Evolutionary conservation across 768 basidiomycete genomes (phyloP).

Genomic region (Sarcodon sp.): DNA sequence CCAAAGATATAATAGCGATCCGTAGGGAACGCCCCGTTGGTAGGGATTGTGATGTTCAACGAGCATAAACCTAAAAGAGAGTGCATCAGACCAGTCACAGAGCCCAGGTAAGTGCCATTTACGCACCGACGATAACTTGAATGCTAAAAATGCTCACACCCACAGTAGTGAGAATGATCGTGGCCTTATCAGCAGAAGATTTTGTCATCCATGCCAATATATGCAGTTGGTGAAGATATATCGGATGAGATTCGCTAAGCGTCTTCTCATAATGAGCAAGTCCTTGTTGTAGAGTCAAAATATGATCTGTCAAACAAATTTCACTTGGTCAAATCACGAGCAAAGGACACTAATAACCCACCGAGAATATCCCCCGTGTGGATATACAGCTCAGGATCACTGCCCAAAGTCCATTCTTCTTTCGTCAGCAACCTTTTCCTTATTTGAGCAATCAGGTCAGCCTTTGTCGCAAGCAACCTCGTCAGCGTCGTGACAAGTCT

Average conservation of each 20-base stretch:
- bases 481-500: slow-evolving; percentile 69
- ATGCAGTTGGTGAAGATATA: slow-evolving; percentile 69
- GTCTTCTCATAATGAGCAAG: slow-evolving; percentile 81
- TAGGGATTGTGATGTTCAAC: slow-evolving; percentile 52
- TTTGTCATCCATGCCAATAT: slow-evolving; percentile 46
- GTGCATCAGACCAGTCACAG: neutral
- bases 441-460: slow-evolving; percentile 69
- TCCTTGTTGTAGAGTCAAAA: slow-evolving; percentile 74
- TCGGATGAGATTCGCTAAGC: slow-evolving; percentile 78
- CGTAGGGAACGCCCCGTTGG: slow-evolving; percentile 27
- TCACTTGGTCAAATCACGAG: neutral
- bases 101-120: neutral
- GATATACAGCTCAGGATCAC: slow-evolving; percentile 59
- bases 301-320: slow-evolving; percentile 51
- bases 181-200: slow-evolving; percentile 47
- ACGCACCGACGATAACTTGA: slow-evolving; percentile 45
- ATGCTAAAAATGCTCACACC: slow-evolving; percentile 55
- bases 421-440: slow-evolving; percentile 53
- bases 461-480: slow-evolving; percentile 67
- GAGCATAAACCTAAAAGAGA: slow-evolving; percentile 48
- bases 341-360: slow-evolving; percentile 16
- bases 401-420: slow-evolving; percentile 20
- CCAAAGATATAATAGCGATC: slow-evolving; percentile 39
- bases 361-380: slow-evolving; percentile 92
- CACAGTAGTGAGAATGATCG: slow-evolving; percentile 56